phyloP scores from a whole-genome alignment of 2,329 filamentous ascomycete species.

The Phyllosticta ampelicida region DNA sequence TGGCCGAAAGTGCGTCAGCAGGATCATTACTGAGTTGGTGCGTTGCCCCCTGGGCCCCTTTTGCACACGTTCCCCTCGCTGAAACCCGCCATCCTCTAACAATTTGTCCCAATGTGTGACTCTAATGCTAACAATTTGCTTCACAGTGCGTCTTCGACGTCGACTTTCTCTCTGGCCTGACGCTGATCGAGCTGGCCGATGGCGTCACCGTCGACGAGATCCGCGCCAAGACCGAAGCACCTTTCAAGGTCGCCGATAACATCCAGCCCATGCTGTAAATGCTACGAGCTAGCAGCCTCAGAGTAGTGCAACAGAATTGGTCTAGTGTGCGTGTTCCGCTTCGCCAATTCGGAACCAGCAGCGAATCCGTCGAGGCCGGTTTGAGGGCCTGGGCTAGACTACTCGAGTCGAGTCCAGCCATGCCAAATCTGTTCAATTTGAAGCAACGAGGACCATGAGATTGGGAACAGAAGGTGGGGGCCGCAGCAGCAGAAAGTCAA shows the following conservation, averaged over 20 bases:
- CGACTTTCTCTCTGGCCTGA: constrained; percentile 67
- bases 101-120: no score
- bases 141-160: constrained; percentile 45
- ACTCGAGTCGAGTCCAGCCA: no score
- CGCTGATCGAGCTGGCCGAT: constrained; percentile 72
- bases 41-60: not conserved
- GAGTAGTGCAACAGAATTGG: no score
- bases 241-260: constrained; percentile 68
- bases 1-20: constrained; percentile 28
- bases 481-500: no score
- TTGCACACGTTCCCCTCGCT: not conserved
- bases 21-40: constrained; percentile 28
- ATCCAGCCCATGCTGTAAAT: constrained; percentile 58
- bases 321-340: no score
- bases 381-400: no score
- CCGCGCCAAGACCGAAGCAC: constrained; percentile 75
- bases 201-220: constrained; percentile 84
- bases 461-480: no score
- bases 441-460: no score
- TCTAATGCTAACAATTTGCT: not conserved
- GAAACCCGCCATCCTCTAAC: not conserved
- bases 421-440: no score
- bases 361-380: no score
- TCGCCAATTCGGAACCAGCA: no score
- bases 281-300: no score